These are phyloP conservation scores for Serendipita sp. DNA, from an alignment of 768 basidiomycete species.

Conservation along the genomic window DNA sequence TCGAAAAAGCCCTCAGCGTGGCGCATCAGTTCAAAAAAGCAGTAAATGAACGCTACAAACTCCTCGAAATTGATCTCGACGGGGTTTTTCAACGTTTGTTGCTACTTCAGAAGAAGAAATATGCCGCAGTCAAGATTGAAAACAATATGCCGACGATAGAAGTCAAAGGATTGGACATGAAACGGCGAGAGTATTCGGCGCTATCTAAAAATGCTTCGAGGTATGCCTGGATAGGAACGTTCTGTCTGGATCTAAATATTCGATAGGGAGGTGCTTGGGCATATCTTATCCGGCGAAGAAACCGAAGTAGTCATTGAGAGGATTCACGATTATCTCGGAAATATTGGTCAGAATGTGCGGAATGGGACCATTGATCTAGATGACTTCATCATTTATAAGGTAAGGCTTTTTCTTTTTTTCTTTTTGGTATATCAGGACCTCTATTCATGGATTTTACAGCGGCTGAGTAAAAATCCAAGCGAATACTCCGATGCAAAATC, in stretches of 20 bases:
- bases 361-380: slow-evolving; percentile 68
- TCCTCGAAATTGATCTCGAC: slow-evolving; percentile 94
- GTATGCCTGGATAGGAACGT: slow-evolving; percentile 31
- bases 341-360: slow-evolving; percentile 62
- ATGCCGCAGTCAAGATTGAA: slow-evolving; percentile 90
- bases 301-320: slow-evolving; percentile 79
- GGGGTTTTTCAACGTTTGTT: slow-evolving; percentile 83
- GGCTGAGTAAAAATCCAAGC: slow-evolving; percentile 89
- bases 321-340: slow-evolving; percentile 80
- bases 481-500: slow-evolving; percentile 92
- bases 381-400: slow-evolving; percentile 91
- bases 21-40: slow-evolving; percentile 87
- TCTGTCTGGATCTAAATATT: not conserved
- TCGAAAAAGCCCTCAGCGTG: slow-evolving; percentile 79
- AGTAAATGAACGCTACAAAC: slow-evolving; percentile 87
- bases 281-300: slow-evolving; percentile 78
- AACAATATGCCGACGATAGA: slow-evolving; percentile 66
- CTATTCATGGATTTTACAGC: slow-evolving; percentile 27
- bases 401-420: slow-evolving; percentile 17
- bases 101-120: slow-evolving; percentile 97
- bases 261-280: slow-evolving; percentile 68
- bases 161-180: slow-evolving; percentile 98
- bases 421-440: not conserved
- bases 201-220: slow-evolving; percentile 86
- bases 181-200: slow-evolving; percentile 84